Evolutionary conservation across 2,329 filamentous ascomycete genomes (phyloP).

Genomic region (Trichoderma endophyticum): DNA sequence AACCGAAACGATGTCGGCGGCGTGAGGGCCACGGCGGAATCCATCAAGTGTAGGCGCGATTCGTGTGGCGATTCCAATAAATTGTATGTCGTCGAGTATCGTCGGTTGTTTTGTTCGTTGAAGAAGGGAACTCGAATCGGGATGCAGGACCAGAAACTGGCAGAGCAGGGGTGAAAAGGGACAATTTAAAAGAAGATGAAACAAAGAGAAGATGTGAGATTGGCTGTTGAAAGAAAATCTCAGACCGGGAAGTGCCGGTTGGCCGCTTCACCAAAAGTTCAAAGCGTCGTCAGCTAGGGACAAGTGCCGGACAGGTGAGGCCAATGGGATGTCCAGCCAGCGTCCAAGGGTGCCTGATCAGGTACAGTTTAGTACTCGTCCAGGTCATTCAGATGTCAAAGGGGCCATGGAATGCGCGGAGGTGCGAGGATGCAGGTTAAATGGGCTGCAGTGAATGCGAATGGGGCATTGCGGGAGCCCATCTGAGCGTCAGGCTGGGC

Average conservation of each 20-base stretch:
- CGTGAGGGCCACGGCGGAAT: slow-evolving; percentile 36
- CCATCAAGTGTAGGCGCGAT: slow-evolving; percentile 30
- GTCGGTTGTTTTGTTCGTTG: background rate
- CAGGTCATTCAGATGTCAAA: background rate
- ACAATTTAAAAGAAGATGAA: background rate
- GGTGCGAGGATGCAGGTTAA: background rate
- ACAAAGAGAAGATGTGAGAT: background rate
- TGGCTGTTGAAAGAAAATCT: background rate
- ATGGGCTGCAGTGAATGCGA: background rate
- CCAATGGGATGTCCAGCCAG: background rate
- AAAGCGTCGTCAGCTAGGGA: slow-evolving; percentile 14
- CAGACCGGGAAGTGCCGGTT: background rate
- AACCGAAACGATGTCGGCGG: slow-evolving; percentile 47
- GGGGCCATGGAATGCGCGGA: background rate
- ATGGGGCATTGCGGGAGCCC: background rate
- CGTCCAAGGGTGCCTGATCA: background rate
- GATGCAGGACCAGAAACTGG: background rate
- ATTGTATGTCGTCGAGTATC: background rate
- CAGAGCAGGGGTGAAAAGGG: background rate
- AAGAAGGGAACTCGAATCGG: background rate
- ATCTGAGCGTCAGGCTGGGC: background rate
- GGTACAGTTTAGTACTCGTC: background rate
- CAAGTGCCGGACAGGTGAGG: background rate
- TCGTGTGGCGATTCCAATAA: background rate
- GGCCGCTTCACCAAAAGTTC: background rate